Conservation (phyloP, 768 basidiomycete genomes). For the Suillus subaureus region DNA sequence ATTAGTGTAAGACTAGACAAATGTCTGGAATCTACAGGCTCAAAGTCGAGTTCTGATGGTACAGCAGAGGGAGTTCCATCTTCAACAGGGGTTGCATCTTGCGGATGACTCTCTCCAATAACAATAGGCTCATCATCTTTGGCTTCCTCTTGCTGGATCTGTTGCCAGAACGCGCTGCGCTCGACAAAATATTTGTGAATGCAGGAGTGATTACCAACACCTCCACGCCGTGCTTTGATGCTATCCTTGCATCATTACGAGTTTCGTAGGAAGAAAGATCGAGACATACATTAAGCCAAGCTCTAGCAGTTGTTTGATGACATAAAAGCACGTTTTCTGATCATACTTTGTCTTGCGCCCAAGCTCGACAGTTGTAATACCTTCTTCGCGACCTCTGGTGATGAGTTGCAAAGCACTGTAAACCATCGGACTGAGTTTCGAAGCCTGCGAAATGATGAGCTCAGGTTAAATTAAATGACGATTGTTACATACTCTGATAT, state of each 20-base stretch:
- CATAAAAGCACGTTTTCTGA: constrained; percentile 88
- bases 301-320: constrained; percentile 73
- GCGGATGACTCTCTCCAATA: constrained; percentile 15
- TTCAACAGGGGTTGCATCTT: constrained; percentile 17
- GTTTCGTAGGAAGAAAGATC: not conserved
- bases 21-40: constrained; percentile 77
- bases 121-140: constrained; percentile 32
- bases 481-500: constrained; percentile 63
- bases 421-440: constrained; percentile 83
- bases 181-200: constrained; percentile 88
- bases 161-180: constrained; percentile 72
- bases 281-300: constrained; percentile 69
- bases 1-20: constrained; percentile 75
- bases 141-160: constrained; percentile 70
- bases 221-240: constrained; percentile 76
- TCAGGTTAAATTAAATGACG: constrained; percentile 13
- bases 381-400: constrained; percentile 76
- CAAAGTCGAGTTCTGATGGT: constrained; percentile 50
- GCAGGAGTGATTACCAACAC: constrained; percentile 74
- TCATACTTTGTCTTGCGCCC: constrained; percentile 81
- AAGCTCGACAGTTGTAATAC: constrained; percentile 77
- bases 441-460: constrained; percentile 47
- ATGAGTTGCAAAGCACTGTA: constrained; percentile 84
- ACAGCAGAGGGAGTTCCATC: constrained; percentile 22
- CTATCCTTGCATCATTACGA: constrained; percentile 35